Conservation (phyloP, 176 grass and related monocot genomes). For the Echinochloa phyllopogon region DNA sequence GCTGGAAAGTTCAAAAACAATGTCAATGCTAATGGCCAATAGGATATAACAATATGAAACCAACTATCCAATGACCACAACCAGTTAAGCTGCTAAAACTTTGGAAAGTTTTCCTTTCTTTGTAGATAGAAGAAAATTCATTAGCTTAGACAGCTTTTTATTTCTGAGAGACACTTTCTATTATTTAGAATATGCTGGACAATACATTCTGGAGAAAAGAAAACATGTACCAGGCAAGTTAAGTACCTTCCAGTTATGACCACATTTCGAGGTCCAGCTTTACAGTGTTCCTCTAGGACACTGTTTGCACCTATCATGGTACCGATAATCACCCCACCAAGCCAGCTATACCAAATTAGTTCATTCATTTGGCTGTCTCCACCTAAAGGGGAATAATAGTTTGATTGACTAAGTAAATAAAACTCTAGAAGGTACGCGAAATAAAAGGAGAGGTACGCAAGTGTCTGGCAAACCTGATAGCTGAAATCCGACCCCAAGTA, state of each 20-base stretch:
- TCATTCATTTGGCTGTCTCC: slow-evolving; percentile 82
- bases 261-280: slow-evolving; percentile 94
- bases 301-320: slow-evolving; percentile 91
- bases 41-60: slow-evolving; percentile 20
- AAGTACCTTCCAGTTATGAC: slow-evolving; percentile 96
- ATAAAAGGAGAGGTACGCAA: background rate
- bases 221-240: background rate
- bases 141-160: background rate
- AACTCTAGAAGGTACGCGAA: background rate
- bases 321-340: slow-evolving; percentile 94
- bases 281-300: slow-evolving; percentile 94
- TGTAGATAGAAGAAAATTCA: slow-evolving; percentile 4
- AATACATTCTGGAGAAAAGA: background rate
- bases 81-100: background rate
- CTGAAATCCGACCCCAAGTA: slow-evolving; percentile 94
- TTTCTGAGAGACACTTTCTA: background rate
- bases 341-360: slow-evolving; percentile 99
- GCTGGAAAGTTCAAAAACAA: slow-evolving; percentile 55
- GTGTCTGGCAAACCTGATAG: slow-evolving; percentile 68
- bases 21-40: slow-evolving; percentile 32
- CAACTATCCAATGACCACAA: slow-evolving; percentile 8
- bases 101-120: background rate
- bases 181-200: background rate
- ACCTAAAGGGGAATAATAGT: slow-evolving; percentile 41
- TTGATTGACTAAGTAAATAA: slow-evolving; percentile 19